Evolutionary conservation across 169 alveolate species (phyloP).

Genomic region (Plasmodium coatneyi): DNA sequence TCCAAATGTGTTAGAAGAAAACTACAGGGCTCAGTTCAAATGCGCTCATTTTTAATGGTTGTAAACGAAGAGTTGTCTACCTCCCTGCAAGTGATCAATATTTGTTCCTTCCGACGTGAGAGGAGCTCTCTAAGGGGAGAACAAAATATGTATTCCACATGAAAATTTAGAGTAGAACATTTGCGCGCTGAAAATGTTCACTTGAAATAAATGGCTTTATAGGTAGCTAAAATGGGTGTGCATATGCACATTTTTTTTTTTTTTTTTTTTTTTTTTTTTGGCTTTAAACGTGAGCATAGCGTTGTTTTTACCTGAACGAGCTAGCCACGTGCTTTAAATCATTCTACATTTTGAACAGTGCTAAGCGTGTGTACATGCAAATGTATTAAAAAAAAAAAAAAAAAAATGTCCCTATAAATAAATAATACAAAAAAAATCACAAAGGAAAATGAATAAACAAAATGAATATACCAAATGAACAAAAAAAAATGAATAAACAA

Average conservation of each 20-base stretch:
- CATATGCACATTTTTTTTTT: conserved; percentile 16
- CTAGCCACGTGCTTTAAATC: neutral
- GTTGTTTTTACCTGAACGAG: conserved; percentile 20
- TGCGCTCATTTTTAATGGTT: neutral
- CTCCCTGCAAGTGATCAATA: neutral
- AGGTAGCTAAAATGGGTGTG: conserved; percentile 25
- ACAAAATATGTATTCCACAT: neutral
- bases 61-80: neutral
- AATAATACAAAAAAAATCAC: neutral
- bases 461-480: neutral
- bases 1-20: neutral
- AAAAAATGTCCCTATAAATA: neutral
- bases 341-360: neutral
- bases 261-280: conserved; percentile 12
- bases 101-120: conserved; percentile 10
- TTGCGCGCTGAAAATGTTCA: neutral
- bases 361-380: neutral
- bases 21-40: neutral
- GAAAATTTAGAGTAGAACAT: conserved; percentile 1
- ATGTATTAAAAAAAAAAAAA: neutral
- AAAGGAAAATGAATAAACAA: neutral
- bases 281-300: conserved; percentile 6
- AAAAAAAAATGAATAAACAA: neutral
- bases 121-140: neutral
- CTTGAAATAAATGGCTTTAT: neutral